Conservation (phyloP, 805 yeast species). For the Saturnispora besseyi region DNA sequence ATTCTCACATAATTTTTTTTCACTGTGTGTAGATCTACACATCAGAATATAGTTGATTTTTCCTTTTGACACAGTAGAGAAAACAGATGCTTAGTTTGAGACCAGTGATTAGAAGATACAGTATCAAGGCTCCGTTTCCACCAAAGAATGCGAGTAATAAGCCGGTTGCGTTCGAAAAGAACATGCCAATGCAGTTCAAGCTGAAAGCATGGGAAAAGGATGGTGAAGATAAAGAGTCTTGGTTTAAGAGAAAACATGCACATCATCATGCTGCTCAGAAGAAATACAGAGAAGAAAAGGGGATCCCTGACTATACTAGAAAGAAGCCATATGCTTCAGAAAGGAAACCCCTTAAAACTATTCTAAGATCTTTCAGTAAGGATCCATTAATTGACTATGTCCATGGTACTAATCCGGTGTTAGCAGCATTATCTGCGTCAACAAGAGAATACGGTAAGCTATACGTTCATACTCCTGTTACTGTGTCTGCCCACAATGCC, state of each 20-base stretch:
- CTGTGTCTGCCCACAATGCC: slow-evolving; percentile 7
- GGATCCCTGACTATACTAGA: slow-evolving; percentile 10
- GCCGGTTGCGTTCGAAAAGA: slow-evolving; percentile 31
- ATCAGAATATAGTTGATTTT: background rate
- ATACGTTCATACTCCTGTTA: slow-evolving; percentile 33
- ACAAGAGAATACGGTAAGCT: slow-evolving; percentile 43
- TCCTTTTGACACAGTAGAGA: background rate
- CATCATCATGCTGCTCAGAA: slow-evolving; percentile 52
- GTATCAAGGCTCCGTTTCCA: slow-evolving; percentile 23
- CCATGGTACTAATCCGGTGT: slow-evolving; percentile 68
- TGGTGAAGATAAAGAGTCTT: slow-evolving; percentile 52
- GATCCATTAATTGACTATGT: slow-evolving; percentile 57
- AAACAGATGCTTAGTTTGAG: background rate
- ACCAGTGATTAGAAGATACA: background rate
- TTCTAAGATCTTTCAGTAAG: slow-evolving; percentile 13
- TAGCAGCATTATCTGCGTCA: slow-evolving; percentile 53
- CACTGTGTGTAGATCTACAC: background rate
- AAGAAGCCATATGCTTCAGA: slow-evolving; percentile 4
- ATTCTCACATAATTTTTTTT: background rate
- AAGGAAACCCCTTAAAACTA: slow-evolving; percentile 11
- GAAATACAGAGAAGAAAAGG: slow-evolving; percentile 13
- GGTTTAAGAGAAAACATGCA: slow-evolving; percentile 54
- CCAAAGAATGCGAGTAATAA: background rate
- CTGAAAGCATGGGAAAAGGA: slow-evolving; percentile 60
- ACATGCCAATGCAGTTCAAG: slow-evolving; percentile 31